phyloP scores from a whole-genome alignment of 2,329 filamentous ascomycete species.

The Venturia nashicola region DNA sequence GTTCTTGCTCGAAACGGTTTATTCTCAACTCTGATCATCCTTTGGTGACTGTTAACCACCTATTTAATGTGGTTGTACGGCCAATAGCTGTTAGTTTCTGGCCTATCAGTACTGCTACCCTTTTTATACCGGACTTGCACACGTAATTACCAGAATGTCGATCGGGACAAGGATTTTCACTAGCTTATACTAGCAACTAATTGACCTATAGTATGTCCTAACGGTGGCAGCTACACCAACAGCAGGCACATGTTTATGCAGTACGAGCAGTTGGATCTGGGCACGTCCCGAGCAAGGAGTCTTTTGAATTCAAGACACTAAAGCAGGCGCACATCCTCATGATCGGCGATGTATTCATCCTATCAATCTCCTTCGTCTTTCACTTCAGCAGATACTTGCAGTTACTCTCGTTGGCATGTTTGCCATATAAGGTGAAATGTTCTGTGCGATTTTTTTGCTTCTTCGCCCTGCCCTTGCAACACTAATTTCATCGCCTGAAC shows the following conservation, averaged over 20 bases:
- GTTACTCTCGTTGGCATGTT: neutral
- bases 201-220: too few relatives aligned
- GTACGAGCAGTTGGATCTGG: neutral
- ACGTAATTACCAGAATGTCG: too few relatives aligned
- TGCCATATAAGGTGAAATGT: neutral
- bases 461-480: neutral
- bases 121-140: too few relatives aligned
- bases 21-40: too few relatives aligned
- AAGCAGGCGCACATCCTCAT: too few relatives aligned
- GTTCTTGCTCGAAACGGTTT: too few relatives aligned
- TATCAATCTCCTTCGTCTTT: neutral
- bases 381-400: neutral
- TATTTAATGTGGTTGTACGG: too few relatives aligned
- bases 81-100: neutral
- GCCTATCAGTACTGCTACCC: too few relatives aligned
- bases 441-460: neutral
- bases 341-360: neutral
- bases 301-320: neutral
- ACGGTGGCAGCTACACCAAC: neutral
- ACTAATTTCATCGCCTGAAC: neutral
- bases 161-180: too few relatives aligned
- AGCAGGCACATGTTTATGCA: neutral
- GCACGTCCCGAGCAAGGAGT: neutral
- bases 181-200: too few relatives aligned
- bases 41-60: too few relatives aligned